Conservation (phyloP, 164 flowering plant species). For the Nymphaea colorata region DNA sequence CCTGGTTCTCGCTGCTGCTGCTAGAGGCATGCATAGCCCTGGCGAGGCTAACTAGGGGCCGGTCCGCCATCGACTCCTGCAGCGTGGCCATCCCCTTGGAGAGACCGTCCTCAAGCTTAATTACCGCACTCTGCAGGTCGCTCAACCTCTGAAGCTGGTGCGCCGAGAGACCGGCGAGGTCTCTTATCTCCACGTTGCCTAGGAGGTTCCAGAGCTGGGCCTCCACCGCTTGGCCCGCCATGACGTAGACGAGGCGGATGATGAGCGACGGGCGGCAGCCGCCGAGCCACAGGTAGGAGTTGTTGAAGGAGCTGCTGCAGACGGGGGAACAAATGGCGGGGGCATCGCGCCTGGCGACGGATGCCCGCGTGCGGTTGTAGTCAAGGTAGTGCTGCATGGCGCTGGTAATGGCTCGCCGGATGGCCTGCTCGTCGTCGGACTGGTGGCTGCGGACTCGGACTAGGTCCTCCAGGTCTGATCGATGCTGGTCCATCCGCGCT, state of each 20-base stretch:
- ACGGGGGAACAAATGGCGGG: constrained; percentile 32
- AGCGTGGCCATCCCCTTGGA: constrained; percentile 39
- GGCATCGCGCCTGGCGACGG: neutral
- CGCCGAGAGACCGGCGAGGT: constrained; percentile 39
- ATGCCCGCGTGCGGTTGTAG: neutral
- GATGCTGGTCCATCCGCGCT: neutral
- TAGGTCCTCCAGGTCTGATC: neutral
- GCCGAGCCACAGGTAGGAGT: constrained; percentile 71
- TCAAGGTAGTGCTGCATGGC: neutral
- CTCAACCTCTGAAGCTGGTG: constrained; percentile 30
- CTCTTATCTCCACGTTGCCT: constrained; percentile 24
- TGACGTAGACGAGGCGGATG: constrained; percentile 60
- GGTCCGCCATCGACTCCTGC: constrained; percentile 53
- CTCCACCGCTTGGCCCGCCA: constrained; percentile 47
- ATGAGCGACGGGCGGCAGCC: constrained; percentile 74
- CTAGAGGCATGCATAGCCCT: neutral
- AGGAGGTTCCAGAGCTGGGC: constrained; percentile 23
- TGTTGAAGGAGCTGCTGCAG: constrained; percentile 46
- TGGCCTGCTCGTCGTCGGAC: neutral
- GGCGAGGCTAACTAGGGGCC: neutral
- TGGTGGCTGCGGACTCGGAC: neutral
- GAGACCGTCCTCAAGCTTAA: constrained; percentile 32
- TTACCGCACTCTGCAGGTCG: constrained; percentile 3
- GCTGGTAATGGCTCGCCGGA: neutral
- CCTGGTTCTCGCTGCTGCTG: constrained; percentile 23